Evolutionary conservation across 257 asterid species (phyloP).

Genomic region (Plantago ovata): DNA sequence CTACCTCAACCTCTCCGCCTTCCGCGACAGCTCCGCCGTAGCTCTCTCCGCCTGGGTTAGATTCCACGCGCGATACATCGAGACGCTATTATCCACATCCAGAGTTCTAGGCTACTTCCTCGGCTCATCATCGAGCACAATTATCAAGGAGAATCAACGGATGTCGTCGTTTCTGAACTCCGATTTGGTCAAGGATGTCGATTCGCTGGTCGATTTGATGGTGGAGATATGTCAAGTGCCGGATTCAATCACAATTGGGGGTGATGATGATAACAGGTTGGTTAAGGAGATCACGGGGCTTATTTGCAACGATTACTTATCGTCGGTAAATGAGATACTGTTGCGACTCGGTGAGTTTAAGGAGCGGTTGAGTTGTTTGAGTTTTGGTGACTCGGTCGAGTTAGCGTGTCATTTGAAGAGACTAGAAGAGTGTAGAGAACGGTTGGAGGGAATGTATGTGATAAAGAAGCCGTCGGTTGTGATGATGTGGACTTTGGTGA

Average conservation of each 20-base stretch:
- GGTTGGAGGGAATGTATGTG: conserved; percentile 24
- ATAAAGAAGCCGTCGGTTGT: conserved; percentile 50
- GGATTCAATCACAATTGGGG: conserved; percentile 28
- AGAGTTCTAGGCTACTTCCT: conserved; percentile 56
- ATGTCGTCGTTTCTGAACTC: conserved; percentile 40
- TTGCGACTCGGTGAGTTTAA: conserved; percentile 52
- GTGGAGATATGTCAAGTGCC: conserved; percentile 59
- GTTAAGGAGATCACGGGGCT: conserved; percentile 41
- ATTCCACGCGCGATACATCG: conserved; percentile 72
- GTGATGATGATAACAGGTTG: conserved; percentile 30
- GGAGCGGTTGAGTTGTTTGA: conserved; percentile 45
- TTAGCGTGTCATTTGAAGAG: conserved; percentile 46
- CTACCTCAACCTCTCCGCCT: conserved; percentile 64
- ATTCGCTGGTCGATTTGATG: conserved; percentile 34
- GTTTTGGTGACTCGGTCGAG: conserved; percentile 68
- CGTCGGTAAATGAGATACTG: conserved; percentile 45
- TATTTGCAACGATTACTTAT: conserved; percentile 40
- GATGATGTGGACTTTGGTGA: conserved; percentile 43
- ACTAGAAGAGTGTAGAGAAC: conserved; percentile 49
- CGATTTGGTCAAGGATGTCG: conserved; percentile 55
- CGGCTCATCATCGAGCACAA: conserved; percentile 34
- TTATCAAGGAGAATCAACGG: conserved; percentile 31
- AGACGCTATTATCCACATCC: conserved; percentile 48
- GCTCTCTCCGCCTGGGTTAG: conserved; percentile 69
- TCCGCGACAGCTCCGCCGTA: conserved; percentile 62